Conservation (phyloP, 2,329 filamentous ascomycete species). For the Acarospora socialis region DNA sequence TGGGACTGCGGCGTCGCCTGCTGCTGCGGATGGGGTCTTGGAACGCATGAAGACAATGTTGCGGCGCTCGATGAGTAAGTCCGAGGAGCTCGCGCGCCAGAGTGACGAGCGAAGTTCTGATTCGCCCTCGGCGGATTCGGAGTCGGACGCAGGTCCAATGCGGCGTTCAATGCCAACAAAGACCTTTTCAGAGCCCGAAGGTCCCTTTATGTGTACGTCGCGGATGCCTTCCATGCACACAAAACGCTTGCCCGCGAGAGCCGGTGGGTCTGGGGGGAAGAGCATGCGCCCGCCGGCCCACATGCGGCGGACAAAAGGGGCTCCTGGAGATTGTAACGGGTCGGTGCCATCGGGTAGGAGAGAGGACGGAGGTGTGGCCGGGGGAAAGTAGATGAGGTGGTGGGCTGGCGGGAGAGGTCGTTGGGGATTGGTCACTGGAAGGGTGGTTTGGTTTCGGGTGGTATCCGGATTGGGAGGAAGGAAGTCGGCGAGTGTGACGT, state of each 20-base stretch:
- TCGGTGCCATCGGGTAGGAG: conserved; percentile 79
- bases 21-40: conserved; percentile 26
- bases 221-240: conserved; percentile 33
- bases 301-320: conserved; percentile 59
- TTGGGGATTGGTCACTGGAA: conserved; percentile 21
- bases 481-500: conserved; percentile 44
- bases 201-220: conserved; percentile 37
- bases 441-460: conserved; percentile 17
- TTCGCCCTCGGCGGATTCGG: too few species aligned
- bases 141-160: conserved; percentile 28
- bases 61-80: conserved; percentile 40
- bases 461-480: conserved; percentile 26
- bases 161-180: conserved; percentile 46
- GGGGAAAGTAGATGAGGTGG: conserved; percentile 79
- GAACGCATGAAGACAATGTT: conserved; percentile 50
- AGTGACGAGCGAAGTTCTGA: too few species aligned
- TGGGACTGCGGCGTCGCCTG: conserved; percentile 14
- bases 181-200: conserved; percentile 40
- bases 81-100: too few species aligned
- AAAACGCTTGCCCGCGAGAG: conserved; percentile 24
- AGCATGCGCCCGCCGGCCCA: conserved; percentile 72
- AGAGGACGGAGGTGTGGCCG: conserved; percentile 43
- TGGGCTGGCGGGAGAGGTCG: conserved; percentile 45
- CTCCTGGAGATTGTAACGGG: conserved; percentile 57
- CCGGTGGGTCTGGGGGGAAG: conserved; percentile 30